Percentiles rank a stretch among this genome's conserved stretches.
These are phyloP conservation scores for Fusarium napiforme DNA, from an alignment of 2,329 filamentous ascomycete genomes.

Conservation along the genomic window DNA sequence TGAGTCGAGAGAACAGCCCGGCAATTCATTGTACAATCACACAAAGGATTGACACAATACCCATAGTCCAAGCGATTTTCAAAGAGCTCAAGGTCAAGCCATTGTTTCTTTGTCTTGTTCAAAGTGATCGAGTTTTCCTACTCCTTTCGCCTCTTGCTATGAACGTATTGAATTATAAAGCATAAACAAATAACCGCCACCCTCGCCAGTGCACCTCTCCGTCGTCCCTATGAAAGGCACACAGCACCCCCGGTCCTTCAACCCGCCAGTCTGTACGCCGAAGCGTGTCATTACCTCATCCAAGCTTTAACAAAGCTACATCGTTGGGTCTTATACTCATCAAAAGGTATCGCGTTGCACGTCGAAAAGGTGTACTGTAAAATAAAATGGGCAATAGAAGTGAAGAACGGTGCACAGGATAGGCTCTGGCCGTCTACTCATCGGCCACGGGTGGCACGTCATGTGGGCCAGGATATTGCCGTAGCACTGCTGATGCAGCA, in stretches of 20 bases:
- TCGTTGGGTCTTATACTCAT: slow-evolving; percentile 43
- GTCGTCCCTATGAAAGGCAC: slow-evolving; percentile 1
- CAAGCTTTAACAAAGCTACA: slow-evolving; percentile 25
- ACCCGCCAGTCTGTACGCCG: slow-evolving; percentile 33
- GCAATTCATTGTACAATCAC: not conserved
- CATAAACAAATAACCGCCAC: slow-evolving; percentile 39
- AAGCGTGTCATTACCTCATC: slow-evolving; percentile 38
- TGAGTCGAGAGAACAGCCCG: not conserved
- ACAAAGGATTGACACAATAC: not conserved
- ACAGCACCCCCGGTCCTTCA: slow-evolving; percentile 27
- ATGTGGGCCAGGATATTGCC: slow-evolving; percentile 31
- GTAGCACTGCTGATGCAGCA: slow-evolving; percentile 31
- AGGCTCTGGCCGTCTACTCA: slow-evolving; percentile 23
- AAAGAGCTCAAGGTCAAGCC: slow-evolving; percentile 11
- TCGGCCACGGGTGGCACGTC: slow-evolving; percentile 24
- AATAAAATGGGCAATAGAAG: slow-evolving; percentile 50
- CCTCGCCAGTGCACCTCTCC: slow-evolving; percentile 30
- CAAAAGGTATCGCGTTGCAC: slow-evolving; percentile 45
- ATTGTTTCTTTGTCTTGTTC: slow-evolving; percentile 38
- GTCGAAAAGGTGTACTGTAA: slow-evolving; percentile 47
- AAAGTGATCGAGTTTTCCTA: slow-evolving; percentile 46
- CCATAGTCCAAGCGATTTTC: not conserved
- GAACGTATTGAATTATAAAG: slow-evolving; percentile 45
- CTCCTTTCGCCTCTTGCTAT: slow-evolving; percentile 52
- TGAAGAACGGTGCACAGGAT: slow-evolving; percentile 37